Evolutionary conservation across 2,329 filamentous ascomycete species (phyloP).

Genomic region (Leptographium procerum): DNA sequence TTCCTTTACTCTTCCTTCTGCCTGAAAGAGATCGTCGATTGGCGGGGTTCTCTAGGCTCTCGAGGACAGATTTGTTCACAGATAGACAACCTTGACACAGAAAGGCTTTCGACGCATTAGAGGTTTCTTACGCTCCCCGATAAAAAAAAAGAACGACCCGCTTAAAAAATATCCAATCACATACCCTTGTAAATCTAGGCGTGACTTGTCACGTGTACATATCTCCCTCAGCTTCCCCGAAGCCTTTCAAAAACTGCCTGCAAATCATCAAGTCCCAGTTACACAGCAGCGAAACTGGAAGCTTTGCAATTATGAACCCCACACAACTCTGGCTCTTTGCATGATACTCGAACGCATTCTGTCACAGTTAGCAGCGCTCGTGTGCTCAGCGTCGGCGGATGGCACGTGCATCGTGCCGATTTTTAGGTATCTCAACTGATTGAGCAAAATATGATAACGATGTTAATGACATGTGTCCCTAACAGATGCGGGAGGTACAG

Average conservation of each 20-base stretch:
- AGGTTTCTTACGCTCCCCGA: not conserved
- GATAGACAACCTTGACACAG: not conserved
- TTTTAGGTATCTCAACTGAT: no score
- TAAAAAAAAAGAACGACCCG: not conserved
- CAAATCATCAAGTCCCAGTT: not conserved
- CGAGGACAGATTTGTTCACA: not conserved
- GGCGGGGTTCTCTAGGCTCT: not conserved
- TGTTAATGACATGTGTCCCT: not conserved
- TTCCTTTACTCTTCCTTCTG: not conserved
- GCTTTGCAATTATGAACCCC: not conserved
- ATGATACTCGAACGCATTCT: not conserved
- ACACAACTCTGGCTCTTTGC: not conserved
- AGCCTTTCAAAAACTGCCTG: no score
- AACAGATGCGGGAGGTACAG: not conserved
- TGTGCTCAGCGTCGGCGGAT: no score
- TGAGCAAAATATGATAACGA: not conserved
- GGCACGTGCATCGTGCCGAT: not conserved
- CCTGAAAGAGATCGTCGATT: not conserved
- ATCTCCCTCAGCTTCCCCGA: not conserved
- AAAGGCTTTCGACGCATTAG: not conserved
- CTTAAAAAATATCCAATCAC: not conserved
- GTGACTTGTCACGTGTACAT: not conserved
- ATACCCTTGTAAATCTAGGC: not conserved
- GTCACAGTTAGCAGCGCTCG: no score
- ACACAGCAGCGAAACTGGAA: not conserved